Conservation (phyloP, 495 filamentous ascomycete genomes). For the Daldinia vernicosa region DNA sequence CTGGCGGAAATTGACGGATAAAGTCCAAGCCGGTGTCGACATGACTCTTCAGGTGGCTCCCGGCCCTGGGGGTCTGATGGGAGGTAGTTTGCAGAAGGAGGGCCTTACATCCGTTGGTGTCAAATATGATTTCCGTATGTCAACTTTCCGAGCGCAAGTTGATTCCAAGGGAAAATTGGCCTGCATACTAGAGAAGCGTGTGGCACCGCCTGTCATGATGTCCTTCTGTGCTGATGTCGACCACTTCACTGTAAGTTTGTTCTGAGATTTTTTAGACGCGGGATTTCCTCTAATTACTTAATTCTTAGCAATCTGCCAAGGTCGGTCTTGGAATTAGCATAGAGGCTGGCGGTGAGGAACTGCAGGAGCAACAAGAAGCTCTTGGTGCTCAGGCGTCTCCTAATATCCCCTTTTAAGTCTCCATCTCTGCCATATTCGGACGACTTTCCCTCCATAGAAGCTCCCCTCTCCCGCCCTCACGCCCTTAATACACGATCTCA, state of each 20-base stretch:
- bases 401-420: constrained; percentile 65
- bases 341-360: constrained; percentile 85
- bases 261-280: not conserved
- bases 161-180: constrained; percentile 93
- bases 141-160: constrained; percentile 92
- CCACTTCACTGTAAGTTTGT: constrained; percentile 82
- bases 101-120: constrained; percentile 90
- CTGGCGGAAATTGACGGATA: constrained; percentile 93
- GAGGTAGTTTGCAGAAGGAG: constrained; percentile 77
- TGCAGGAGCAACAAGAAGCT: constrained; percentile 90
- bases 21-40: constrained; percentile 94
- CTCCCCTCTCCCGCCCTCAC: constrained; percentile 39
- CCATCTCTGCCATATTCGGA: constrained; percentile 32
- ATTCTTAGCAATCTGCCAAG: constrained; percentile 85
- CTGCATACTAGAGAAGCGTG: constrained; percentile 92
- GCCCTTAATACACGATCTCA: constrained; percentile 28
- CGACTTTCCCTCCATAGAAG: constrained; percentile 35
- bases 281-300: constrained; percentile 32
- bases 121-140: constrained; percentile 97
- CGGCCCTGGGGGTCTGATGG: constrained; percentile 68
- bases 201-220: constrained; percentile 87
- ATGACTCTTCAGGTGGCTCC: constrained; percentile 88
- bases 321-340: constrained; percentile 94
- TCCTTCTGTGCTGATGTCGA: constrained; percentile 98
- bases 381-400: constrained; percentile 54